Evolutionary conservation across 768 basidiomycete species (phyloP), one percentile per base, ranked within the genome.

Genomic region (Agaricus blazei): DNA sequence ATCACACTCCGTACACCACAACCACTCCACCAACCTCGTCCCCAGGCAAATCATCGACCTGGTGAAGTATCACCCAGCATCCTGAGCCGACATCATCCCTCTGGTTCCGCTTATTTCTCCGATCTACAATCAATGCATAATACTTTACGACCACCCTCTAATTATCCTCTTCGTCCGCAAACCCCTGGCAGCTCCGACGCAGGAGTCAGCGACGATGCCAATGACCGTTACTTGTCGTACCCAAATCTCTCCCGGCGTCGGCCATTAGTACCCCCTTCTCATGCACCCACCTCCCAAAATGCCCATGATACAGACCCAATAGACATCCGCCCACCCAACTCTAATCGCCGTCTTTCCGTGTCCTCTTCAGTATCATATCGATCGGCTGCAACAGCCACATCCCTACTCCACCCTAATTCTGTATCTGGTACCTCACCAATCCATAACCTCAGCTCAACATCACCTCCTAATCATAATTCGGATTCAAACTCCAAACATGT

Each of bases 321-420:
- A 36, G 66, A 66, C 52, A 66, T 66, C 52, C 67, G 54, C 26
- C 65, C 60, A 26, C 61, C 60, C 15, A 62, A 58, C 3, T 64
- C 63, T 8, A 60, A 68, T 42, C 71, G 72, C 9, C 69, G 75
- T 4, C 65, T 70, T 19, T 78, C 75, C 15, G 58, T 74, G 78
- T 80, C 58, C 85, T 87, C 60, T 66, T 84, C 19, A 77, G 90
- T 50, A 79, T 82, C 23, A 84, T 87, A 1, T 70, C 78, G 0
- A 66, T 79, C 26, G 71, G 85, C 60, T 3, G 24, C 42, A 72
- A 86, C 61, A 42, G 43, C 48, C 23, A 50, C 54, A 44, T 55
- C 54, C 40, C 36, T 54, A 15, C 46, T 47, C 37, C 47, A 51
- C 19, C 50, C 47, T 47, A 56, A 57, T 24, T 38, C 14, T 4